Conservation (phyloP, 1,284 basidiomycete species). For the Mycosarcoma maydis region DNA sequence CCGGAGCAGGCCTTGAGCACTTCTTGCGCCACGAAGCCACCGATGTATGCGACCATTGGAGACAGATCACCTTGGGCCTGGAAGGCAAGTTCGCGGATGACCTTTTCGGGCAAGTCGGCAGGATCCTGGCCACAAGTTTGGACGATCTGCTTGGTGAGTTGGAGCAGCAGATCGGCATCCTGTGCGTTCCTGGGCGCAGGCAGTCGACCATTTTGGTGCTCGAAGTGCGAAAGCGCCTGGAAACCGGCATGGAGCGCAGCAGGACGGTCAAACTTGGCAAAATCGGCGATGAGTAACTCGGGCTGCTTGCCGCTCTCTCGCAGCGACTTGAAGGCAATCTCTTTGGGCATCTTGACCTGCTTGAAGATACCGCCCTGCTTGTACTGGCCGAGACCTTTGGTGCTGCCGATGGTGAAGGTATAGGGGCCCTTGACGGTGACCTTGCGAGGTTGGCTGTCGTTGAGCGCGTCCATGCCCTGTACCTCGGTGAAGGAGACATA, state of each 20-base stretch:
- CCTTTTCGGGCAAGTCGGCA: slow-evolving; percentile 79
- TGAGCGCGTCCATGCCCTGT: slow-evolving; percentile 91
- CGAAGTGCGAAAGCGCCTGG: slow-evolving; percentile 89
- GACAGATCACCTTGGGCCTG: slow-evolving; percentile 93
- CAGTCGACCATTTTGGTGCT: slow-evolving; percentile 75
- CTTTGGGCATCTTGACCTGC: slow-evolving; percentile 99
- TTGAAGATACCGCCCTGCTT: slow-evolving; percentile 92
- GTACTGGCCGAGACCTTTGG: slow-evolving; percentile 74
- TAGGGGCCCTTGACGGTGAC: slow-evolving; percentile 82
- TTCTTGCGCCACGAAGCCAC: slow-evolving; percentile 98
- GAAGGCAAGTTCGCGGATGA: slow-evolving; percentile 85
- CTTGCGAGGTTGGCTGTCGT: slow-evolving; percentile 89
- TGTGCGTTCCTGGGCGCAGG: slow-evolving; percentile 85
- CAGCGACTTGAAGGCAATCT: slow-evolving; percentile 83
- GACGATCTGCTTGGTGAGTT: slow-evolving; percentile 79
- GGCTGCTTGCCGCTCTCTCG: slow-evolving; percentile 84
- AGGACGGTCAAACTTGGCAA: slow-evolving; percentile 96
- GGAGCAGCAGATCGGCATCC: slow-evolving; percentile 80
- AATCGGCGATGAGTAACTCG: slow-evolving; percentile 94
- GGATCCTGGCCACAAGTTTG: slow-evolving; percentile 72
- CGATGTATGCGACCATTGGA: slow-evolving; percentile 91
- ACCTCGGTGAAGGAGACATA: slow-evolving; percentile 98
- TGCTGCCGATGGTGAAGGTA: slow-evolving; percentile 67
- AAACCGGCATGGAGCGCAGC: slow-evolving; percentile 90
- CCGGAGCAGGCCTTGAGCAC: slow-evolving; percentile 96